Conservation (phyloP, 2,329 filamentous ascomycete genomes). For the Dryadomyces quercus-mongolicae region DNA sequence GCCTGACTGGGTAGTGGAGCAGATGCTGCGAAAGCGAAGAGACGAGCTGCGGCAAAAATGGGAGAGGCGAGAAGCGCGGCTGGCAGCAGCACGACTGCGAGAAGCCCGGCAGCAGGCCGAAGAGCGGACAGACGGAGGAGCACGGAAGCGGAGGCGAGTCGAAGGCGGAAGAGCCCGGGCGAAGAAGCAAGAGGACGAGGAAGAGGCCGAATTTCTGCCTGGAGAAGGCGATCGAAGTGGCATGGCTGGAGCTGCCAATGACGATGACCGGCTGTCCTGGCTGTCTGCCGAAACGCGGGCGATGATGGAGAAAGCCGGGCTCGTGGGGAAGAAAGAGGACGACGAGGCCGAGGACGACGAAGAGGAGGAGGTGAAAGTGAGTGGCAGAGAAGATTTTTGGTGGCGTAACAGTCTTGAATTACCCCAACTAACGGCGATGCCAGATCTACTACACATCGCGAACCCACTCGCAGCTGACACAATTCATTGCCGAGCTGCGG, state of each 20-base stretch:
- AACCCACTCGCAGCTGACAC: slow-evolving; percentile 82
- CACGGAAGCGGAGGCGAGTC: slow-evolving; percentile 1
- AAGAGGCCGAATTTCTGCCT: slow-evolving; percentile 62
- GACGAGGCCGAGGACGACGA: slow-evolving; percentile 31
- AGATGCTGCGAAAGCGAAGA: slow-evolving; percentile 56
- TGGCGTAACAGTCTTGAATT: neutral
- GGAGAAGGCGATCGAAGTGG: slow-evolving; percentile 24
- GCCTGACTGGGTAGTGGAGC: slow-evolving; percentile 74
- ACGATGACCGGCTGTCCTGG: slow-evolving; percentile 32
- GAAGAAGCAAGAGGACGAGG: slow-evolving; percentile 23
- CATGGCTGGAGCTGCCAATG: neutral
- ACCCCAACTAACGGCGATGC: too few relatives aligned
- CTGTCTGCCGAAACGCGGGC: slow-evolving; percentile 66
- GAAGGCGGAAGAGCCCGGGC: slow-evolving; percentile 26
- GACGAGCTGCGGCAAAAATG: slow-evolving; percentile 53
- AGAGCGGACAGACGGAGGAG: slow-evolving; percentile 42
- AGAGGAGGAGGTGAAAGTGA: slow-evolving; percentile 58
- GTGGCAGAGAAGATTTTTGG: neutral
- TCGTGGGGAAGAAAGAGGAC: slow-evolving; percentile 24
- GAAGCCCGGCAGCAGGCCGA: slow-evolving; percentile 27
- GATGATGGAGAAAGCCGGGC: slow-evolving; percentile 55
- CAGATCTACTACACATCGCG: slow-evolving; percentile 80
- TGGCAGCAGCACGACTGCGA: slow-evolving; percentile 25
- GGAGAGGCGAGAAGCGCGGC: slow-evolving; percentile 61
- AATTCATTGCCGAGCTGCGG: slow-evolving; percentile 74